Conservation (phyloP, 1,284 basidiomycete genomes). For the Irpex sp. region DNA sequence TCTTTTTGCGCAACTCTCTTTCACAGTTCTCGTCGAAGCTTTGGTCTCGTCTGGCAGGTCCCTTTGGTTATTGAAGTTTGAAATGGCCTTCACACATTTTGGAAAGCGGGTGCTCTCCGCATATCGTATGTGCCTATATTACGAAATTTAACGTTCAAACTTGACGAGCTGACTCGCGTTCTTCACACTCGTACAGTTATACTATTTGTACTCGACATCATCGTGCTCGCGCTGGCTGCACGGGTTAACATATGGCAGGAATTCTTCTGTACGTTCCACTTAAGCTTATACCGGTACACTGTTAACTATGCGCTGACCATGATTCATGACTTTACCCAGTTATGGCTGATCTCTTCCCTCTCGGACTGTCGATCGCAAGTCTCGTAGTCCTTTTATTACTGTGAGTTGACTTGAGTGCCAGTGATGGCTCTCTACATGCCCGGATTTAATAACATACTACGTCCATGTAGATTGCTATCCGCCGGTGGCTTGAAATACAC, state of each 20-base stretch:
- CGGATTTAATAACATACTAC: neutral
- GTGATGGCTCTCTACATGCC: neutral
- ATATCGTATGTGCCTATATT: neutral
- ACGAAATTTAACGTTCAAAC: neutral
- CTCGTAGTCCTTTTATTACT: conserved; percentile 38
- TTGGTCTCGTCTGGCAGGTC: neutral
- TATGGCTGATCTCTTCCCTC: conserved; percentile 55
- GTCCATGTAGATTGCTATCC: conserved; percentile 30
- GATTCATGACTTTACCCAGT: conserved; percentile 27
- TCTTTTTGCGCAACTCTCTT: neutral
- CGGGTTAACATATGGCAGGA: conserved; percentile 55
- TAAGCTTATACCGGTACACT: neutral
- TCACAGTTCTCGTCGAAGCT: neutral
- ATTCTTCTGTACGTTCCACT: conserved; percentile 48
- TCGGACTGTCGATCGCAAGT: conserved; percentile 52
- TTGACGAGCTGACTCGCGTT: neutral
- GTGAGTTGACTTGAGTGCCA: conserved; percentile 22
- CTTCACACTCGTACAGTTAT: conserved; percentile 27
- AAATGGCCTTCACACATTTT: neutral
- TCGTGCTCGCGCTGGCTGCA: conserved; percentile 50
- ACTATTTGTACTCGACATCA: conserved; percentile 43
- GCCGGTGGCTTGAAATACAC: conserved; percentile 40
- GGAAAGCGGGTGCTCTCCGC: neutral
- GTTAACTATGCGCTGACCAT: neutral
- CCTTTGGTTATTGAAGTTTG: neutral